Evolutionary conservation across 352 stramenopile species (phyloP).

Genomic region (Phytopythium helicoides): DNA sequence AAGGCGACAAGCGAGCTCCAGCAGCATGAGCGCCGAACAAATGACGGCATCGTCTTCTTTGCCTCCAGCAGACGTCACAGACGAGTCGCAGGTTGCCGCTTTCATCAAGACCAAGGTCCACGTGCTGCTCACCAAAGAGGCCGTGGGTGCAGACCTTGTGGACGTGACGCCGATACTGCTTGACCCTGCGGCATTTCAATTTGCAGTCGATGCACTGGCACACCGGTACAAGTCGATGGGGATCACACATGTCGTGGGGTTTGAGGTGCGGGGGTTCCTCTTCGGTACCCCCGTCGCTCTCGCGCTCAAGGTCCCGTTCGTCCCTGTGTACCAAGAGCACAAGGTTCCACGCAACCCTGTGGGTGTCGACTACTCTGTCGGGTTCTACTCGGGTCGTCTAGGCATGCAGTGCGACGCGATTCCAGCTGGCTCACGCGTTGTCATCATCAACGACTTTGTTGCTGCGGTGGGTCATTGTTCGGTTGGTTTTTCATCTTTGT

Average conservation of each 20-base stretch:
- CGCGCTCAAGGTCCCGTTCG: constrained; percentile 60
- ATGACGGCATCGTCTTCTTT: too few relatives aligned
- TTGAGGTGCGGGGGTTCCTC: constrained; percentile 77
- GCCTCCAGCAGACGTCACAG: constrained; percentile 35
- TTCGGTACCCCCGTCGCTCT: constrained; percentile 74
- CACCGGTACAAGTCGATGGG: constrained; percentile 49
- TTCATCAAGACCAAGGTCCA: constrained; percentile 74
- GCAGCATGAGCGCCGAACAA: too few relatives aligned
- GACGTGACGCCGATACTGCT: constrained; percentile 74
- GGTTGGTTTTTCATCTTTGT: constrained; percentile 2
- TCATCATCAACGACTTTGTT: constrained; percentile 81
- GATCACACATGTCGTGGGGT: constrained; percentile 82
- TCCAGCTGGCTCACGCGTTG: constrained; percentile 56
- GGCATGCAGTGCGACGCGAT: constrained; percentile 84
- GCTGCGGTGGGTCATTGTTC: constrained; percentile 46
- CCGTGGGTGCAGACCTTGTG: constrained; percentile 53
- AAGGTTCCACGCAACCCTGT: constrained; percentile 65
- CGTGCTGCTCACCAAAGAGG: constrained; percentile 58
- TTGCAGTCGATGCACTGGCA: constrained; percentile 65
- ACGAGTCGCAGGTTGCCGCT: constrained; percentile 45
- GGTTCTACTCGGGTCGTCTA: constrained; percentile 69
- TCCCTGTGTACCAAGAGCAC: constrained; percentile 63
- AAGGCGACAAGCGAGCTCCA: too few relatives aligned
- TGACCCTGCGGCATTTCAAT: constrained; percentile 67
- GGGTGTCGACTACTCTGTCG: constrained; percentile 75